These are phyloP conservation scores for Xylaria multiplex DNA, from an alignment of 2,329 filamentous ascomycete genomes.

Conservation along the genomic window DNA sequence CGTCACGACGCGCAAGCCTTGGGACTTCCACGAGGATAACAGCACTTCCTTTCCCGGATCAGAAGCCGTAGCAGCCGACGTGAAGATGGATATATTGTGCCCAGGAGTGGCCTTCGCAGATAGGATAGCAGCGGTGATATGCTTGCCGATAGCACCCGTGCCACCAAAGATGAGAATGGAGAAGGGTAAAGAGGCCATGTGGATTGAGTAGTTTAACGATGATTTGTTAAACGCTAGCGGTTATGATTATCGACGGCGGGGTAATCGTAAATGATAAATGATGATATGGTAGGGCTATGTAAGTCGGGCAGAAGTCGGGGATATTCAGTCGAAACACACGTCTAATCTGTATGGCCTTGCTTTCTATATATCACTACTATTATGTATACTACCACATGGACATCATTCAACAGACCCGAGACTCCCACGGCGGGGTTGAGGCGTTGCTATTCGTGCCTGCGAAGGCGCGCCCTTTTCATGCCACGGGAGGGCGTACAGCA, in stretches of 20 bases:
- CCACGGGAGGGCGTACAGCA: too few species aligned
- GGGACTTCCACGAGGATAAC: conserved; percentile 55
- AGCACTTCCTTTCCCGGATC: conserved; percentile 56
- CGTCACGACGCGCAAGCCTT: conserved; percentile 63
- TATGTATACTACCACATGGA: too few species aligned
- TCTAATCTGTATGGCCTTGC: too few species aligned
- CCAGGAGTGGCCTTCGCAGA: conserved; percentile 48
- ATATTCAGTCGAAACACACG: too few species aligned
- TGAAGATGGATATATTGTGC: conserved; percentile 60
- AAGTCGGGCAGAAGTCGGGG: too few species aligned
- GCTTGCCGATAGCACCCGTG: conserved; percentile 51
- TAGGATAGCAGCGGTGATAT: conserved; percentile 48
- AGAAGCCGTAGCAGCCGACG: conserved; percentile 61
- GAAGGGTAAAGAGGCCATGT: conserved; percentile 41
- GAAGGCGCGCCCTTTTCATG: too few species aligned
- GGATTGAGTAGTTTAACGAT: conserved; percentile 4
- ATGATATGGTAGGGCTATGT: not conserved
- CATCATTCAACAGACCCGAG: too few species aligned
- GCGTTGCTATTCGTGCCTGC: too few species aligned
- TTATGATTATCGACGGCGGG: not conserved
- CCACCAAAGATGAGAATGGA: conserved; percentile 50
- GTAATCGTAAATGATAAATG: not conserved
- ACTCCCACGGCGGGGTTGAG: too few species aligned
- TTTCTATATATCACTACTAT: too few species aligned
- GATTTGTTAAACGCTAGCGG: not conserved